phyloP scores from a whole-genome alignment of 306 rosid genomes.

The Dryas octopetala region DNA sequence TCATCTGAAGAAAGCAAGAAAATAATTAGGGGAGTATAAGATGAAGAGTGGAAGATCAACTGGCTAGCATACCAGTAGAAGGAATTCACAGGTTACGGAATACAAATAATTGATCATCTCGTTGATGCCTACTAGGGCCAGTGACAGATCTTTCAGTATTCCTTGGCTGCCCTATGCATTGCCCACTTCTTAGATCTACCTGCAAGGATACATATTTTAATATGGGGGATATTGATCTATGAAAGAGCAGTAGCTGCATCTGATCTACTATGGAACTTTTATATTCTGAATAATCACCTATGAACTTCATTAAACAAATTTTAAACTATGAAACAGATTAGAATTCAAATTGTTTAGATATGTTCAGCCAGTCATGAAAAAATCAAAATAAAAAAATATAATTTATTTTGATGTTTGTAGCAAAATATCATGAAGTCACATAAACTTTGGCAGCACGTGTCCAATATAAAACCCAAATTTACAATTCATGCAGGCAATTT shows the following conservation, averaged over 20 bases:
- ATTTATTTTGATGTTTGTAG: background rate
- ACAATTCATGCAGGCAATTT: background rate
- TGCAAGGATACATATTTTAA: slow-evolving; percentile 6
- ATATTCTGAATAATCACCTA: background rate
- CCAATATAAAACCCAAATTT: too few relatives aligned
- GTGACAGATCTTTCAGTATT: background rate
- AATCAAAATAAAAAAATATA: background rate
- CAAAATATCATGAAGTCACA: background rate
- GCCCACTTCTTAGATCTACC: slow-evolving; percentile 10
- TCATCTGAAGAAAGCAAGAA: background rate
- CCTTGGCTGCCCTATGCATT: background rate
- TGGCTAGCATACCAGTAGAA: background rate
- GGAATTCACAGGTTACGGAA: background rate
- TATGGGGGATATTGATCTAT: background rate
- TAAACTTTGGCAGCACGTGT: background rate
- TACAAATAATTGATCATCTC: background rate
- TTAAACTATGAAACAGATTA: background rate
- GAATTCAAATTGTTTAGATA: background rate
- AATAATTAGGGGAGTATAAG: background rate
- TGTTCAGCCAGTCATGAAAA: background rate
- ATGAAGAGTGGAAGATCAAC: background rate
- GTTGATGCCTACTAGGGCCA: background rate
- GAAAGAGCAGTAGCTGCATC: background rate
- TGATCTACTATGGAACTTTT: background rate
- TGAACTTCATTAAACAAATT: background rate